These are phyloP conservation scores for Alisma plantagoaquatica DNA, from an alignment of 106 monocot genomes.

Conservation along the genomic window DNA sequence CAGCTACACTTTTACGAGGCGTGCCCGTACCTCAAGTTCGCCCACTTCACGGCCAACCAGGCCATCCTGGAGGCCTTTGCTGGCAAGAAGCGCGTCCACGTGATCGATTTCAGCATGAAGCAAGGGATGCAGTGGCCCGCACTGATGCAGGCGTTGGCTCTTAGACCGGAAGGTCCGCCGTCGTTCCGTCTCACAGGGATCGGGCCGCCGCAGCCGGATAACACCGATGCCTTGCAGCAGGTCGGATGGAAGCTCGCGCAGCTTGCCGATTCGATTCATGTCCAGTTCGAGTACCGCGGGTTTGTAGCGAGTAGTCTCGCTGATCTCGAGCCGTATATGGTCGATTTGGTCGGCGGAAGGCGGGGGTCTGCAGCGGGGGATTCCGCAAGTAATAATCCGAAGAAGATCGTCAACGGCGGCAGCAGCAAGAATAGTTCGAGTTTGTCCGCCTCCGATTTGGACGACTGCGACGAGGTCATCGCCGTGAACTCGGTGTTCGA, in stretches of 20 bases:
- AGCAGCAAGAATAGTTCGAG: too few species aligned
- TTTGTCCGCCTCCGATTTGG: too few species aligned
- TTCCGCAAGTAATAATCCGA: too few species aligned
- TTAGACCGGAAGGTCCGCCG: conserved; percentile 75
- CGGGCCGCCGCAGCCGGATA: conserved; percentile 69
- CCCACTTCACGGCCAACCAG: conserved; percentile 98
- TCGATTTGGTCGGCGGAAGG: too few species aligned
- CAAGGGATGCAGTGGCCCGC: conserved; percentile 98
- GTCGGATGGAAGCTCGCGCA: conserved; percentile 88
- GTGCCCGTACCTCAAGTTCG: conserved; percentile 93
- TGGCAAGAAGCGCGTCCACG: conserved; percentile 58
- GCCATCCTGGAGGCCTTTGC: conserved; percentile 92
- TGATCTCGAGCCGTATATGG: conserved; percentile 72
- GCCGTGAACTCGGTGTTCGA: conserved; percentile 86
- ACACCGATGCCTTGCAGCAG: conserved; percentile 60
- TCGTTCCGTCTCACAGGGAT: conserved; percentile 82
- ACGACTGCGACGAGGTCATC: conserved; percentile 31
- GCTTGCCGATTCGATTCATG: conserved; percentile 57
- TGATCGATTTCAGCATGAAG: conserved; percentile 88
- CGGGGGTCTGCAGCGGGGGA: too few species aligned
- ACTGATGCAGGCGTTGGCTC: conserved; percentile 79
- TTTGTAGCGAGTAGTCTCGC: conserved; percentile 52
- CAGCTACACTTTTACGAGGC: conserved; percentile 87
- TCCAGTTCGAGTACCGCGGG: conserved; percentile 75
- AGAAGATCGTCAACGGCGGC: too few species aligned